Evolutionary conservation across 2,329 filamentous ascomycete species (phyloP), one percentile per base, ranked within the genome.

Genomic region (Clonostachys rhizophaga): DNA sequence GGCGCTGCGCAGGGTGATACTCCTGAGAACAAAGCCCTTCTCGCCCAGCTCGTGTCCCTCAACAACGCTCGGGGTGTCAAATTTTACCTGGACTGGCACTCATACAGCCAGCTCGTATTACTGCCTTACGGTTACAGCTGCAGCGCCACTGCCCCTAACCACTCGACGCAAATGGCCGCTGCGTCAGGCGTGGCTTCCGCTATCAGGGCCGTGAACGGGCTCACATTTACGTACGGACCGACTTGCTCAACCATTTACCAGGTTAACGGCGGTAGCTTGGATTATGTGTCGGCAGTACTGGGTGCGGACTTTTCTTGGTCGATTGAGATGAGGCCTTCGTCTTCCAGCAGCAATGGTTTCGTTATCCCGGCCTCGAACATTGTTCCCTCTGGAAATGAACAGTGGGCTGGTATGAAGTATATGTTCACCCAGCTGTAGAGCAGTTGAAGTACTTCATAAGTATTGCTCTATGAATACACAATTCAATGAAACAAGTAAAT

Each of bases 191-290:
- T 72, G 7, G 72, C 74, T 14, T 65, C 70, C 2, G 81, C 79
- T 17, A 77, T 86, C 55, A 63, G 55, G 18, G 54, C 56, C 2
- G 63, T 71, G 14, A 64, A 72, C 47, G 70, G 70, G 18, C 60
- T 61, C 9, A 47, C 47, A 3, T 75, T 70, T 53, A 45, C 58
- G 13, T 68, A 74, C 42, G 75, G 77, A 0, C 74, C 79, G 3
- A 76, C 81, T 51, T 86, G 83, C 62, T 64, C 63, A 39, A 84
- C 79, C 33, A 81, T 86, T 52, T 86, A 86, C 61, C 70, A 77
- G 52, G 76, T 79, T 0, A 65, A 67, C 1, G 72, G 72, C 17
- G 67, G 58, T 46, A 70, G 66, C 40, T 67, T 71, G 18, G 75
- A 78, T 57, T 76, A 71, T 47, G 65, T 66, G 41, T 58, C 58